Evolutionary conservation across 768 basidiomycete species (phyloP), one percentile per base, ranked within the genome.

Genomic region (Panaeolus papilionaceus): DNA sequence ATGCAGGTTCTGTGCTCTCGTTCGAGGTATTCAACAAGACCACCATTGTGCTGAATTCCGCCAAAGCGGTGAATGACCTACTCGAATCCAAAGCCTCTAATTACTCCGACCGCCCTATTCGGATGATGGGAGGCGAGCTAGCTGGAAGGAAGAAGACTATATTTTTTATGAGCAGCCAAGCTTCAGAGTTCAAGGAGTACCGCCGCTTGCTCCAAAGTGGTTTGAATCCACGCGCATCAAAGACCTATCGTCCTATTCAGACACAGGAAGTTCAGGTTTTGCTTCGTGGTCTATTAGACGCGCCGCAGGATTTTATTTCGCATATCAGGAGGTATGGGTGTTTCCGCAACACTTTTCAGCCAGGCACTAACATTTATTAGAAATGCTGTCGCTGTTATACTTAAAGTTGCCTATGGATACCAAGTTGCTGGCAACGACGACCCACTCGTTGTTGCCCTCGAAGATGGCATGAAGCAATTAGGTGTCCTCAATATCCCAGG

Each of bases 21-120:
- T 72, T 82, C 51, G 79, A 74, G 49, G 64, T 76, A 58, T 73
- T 84, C 62, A 79, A 79, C 62, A 75, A 74, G 39, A 72, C 79
- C n/a, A 76, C 82, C 14, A 75, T 89, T 61, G 74, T 88, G 67
- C 73, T 89, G 23, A 88, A 85, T 74, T 80, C 80, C 18, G 76
- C 77, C 42, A 78, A 78, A 64, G 76, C 79, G 10, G 83, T 79
- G 2, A 71, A 76, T 37, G 85, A 86, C 58, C 77, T 89, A 12
- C 78, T 89, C 40, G 85, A 86, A 61, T 74, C 76, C 38, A 81
- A 85, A 11, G 83, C 84, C 9, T 73, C 72, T 12, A 81, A 85
- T 54, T 87, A 87, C 69, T 86, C 86, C 4, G 85, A 85, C 68
- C 76, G 86, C 38, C 85, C 85, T 0, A 68, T 70, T 0, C 38